Percentiles rank a stretch among this genome's conserved stretches.
Evolutionary conservation across 176 grass and related monocot genomes (phyloP).

Genomic region (Rhynchospora breviuscula): DNA sequence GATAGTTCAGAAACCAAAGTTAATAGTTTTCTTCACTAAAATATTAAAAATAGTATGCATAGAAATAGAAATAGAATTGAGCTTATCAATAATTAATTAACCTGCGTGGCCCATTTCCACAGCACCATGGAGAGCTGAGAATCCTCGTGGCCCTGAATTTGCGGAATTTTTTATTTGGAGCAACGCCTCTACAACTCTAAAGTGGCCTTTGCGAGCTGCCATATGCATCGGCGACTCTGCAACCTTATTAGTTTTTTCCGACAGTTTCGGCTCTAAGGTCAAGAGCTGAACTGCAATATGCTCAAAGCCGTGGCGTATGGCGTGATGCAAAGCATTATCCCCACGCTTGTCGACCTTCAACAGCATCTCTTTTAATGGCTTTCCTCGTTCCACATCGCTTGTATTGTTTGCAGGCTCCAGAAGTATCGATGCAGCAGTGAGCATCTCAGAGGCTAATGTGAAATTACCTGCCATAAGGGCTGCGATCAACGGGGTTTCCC

Average conservation of each 20-base stretch:
- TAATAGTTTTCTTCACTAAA: too few relatives aligned
- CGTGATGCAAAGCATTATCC: conserved; percentile 10
- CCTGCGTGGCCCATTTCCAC: neutral
- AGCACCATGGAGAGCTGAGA: too few relatives aligned
- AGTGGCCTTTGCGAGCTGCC: neutral
- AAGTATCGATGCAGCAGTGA: neutral
- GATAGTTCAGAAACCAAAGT: too few relatives aligned
- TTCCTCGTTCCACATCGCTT: too few relatives aligned
- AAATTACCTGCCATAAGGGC: neutral
- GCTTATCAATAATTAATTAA: neutral
- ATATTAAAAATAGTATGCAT: too few relatives aligned
- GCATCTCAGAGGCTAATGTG: neutral
- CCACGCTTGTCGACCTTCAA: neutral
- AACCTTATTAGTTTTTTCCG: neutral
- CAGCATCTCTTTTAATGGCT: neutral
- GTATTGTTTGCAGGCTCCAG: neutral
- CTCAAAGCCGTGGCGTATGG: neutral
- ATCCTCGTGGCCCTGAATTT: too few relatives aligned
- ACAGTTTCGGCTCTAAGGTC: neutral
- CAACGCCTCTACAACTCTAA: too few relatives aligned
- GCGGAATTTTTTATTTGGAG: too few relatives aligned
- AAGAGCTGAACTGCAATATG: neutral
- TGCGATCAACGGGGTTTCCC: neutral
- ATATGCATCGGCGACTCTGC: neutral
- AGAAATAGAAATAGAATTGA: too few relatives aligned